Evolutionary conservation across 2,329 filamentous ascomycete genomes (phyloP).

Genomic region (Sporothrix humicola): DNA sequence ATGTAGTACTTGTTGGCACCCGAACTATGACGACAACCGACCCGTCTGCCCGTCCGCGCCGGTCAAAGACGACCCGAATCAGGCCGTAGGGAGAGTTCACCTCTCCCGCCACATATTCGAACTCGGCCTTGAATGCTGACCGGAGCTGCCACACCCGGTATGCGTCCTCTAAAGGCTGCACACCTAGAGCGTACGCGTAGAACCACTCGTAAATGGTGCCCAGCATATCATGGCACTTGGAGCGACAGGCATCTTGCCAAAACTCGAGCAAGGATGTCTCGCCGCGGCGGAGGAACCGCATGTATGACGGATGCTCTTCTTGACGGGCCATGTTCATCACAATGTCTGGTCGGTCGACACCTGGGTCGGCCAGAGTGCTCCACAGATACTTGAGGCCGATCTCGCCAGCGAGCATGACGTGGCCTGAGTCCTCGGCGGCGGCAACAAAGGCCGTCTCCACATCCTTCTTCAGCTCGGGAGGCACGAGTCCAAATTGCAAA

Average conservation of each 20-base stretch:
- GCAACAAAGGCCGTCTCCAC: not conserved
- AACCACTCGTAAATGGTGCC: conserved; percentile 3
- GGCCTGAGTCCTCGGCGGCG: not conserved
- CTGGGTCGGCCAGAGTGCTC: not conserved
- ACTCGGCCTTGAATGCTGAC: not conserved
- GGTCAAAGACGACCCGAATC: not conserved
- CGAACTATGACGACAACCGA: not conserved
- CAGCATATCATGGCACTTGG: not conserved
- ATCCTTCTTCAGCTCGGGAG: not conserved
- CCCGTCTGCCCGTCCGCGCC: not conserved
- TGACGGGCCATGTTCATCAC: not conserved
- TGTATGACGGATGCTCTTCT: not conserved
- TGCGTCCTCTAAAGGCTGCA: not conserved
- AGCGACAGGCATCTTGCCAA: not conserved
- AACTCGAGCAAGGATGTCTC: not conserved
- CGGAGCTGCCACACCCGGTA: not conserved
- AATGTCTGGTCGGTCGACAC: not conserved
- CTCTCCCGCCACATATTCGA: not conserved
- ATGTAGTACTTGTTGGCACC: not conserved
- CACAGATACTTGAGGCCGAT: conserved; percentile 3
- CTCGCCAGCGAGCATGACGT: not conserved
- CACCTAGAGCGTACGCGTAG: not conserved
- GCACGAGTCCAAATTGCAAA: not conserved
- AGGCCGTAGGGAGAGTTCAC: not conserved
- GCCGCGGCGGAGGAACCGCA: not conserved